phyloP scores from a whole-genome alignment of 345 rosid species.

The Lenwebbia sp. region DNA sequence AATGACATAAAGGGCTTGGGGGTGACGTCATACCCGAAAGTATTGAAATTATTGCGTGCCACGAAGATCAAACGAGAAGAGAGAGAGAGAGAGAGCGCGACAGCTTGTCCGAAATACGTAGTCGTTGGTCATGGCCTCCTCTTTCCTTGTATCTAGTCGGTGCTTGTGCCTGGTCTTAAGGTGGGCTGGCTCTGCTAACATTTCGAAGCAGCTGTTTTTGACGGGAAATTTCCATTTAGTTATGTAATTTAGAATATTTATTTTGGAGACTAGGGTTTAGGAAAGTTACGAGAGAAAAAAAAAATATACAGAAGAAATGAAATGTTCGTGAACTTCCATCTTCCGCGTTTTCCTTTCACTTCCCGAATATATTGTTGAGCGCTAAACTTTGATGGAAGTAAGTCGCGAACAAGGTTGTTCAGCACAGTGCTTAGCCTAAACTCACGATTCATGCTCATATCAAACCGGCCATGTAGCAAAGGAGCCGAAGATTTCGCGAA shows the following conservation, averaged over 20 bases:
- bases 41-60: not conserved
- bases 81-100: too few species aligned
- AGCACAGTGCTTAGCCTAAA: rapidly evolving
- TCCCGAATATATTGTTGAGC: rapidly evolving
- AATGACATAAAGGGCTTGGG: not conserved
- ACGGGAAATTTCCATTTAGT: not conserved
- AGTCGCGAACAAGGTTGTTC: not conserved
- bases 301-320: not conserved
- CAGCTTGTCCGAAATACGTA: not conserved
- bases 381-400: too few species aligned
- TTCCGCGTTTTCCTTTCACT: not conserved
- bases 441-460: not conserved
- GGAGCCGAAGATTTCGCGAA: not conserved
- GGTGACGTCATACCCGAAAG: not conserved
- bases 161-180: not conserved
- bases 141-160: not conserved
- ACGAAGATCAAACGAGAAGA: not conserved
- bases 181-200: not conserved
- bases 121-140: not conserved
- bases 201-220: not conserved
- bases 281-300: not conserved
- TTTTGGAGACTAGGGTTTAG: not conserved
- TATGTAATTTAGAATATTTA: not conserved
- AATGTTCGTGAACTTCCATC: too few species aligned
- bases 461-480: not conserved